Evolutionary conservation across 2,329 filamentous ascomycete species (phyloP), one percentile per base, ranked within the genome.

Genomic region (Aspergillus bombycis): DNA sequence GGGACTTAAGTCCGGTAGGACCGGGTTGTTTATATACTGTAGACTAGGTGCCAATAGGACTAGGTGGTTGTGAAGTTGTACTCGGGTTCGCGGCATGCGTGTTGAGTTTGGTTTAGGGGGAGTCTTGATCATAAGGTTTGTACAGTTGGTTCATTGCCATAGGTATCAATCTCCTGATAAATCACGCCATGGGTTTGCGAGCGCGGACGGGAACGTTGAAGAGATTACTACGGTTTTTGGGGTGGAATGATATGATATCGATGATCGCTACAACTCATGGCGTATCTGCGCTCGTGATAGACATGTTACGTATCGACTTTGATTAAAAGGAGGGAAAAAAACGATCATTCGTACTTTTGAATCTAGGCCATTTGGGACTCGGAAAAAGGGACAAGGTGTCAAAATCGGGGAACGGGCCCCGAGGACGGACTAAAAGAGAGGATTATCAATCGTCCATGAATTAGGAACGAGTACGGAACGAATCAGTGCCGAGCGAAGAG

Each of bases 141-240:
- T 26, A 48, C 14, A 26, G 21, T 19, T 6, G 21, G 23, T 23
- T 46, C 0, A 32, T 52, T 12, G 26, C 32, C 48, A 52, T 52
- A 52, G 34, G 26, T n/a, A 32, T 52, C 28, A 52, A 32, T 52
- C 48, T 52, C 48, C 48, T 52, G 48, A 52, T 52, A 52, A 52
- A 52, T 61, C 61, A 62, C 57, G 57, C 63, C 63, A 64, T 45
- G 38, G 38, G 57, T 48, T 38, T 21, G 45, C 46, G 8, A 38
- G 19, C 36, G 36, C 7, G 38, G 34, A 36, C 14, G 34, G 26
- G 11, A 21, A 21, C 11, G 26, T 9, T 21, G 43, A 8, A 21
- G 43, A 14, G 43, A 23, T 26, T 6, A 12, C 26, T 28, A 28
- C 26, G 26, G 26, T 28, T n/a, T 41, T 10, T n/a, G 2, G 3